Evolutionary conservation across 306 rosid species (phyloP), one percentile per base, ranked within the genome.

Genomic region (Pachyrhizus erosus): DNA sequence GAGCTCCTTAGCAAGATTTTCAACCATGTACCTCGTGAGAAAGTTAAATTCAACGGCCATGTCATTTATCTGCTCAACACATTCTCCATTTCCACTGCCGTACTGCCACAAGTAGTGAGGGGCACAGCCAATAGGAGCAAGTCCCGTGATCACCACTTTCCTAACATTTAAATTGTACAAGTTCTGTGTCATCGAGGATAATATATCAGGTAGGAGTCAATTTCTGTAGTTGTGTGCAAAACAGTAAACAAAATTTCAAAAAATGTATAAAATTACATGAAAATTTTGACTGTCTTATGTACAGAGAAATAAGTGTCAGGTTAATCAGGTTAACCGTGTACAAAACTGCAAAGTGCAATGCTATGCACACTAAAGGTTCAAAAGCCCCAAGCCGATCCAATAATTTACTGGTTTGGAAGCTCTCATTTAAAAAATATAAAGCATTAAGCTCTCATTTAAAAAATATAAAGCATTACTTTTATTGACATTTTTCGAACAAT

Each of bases 111-210:
- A 27, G 86, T 88, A 92, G 87, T 87, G 87, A 75, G 99, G 99
- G 13, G 93, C 92, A 78, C 97, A 95, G 7, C 99, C 99, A 76
- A 95, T 93, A 17, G 97, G 99, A 29, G 99, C 87, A 75, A 95
- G 91, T 81, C 99, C 97, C 86, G 84, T 88, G 60, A 96, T 83
- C 80, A 96, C 96, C 27, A 93, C 86, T 84, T 87, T 92, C 84
- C 88, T 96, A 45, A 77, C 98, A 80, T 89, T 84, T 80, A 89
- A 76, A 85, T 80, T 84, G 88, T 91, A 93, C 84, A 96, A 87
- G 85, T 92, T 92, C 96, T 93, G 96, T 48, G 42, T 65, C 88
- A 88, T 31, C 83, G 57, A 77, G 58, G 20, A 45, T 75, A 51
- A 73, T 4, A 31, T 48, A 61, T 75, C 84, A 77, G 40, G 2